Percentiles rank a stretch among this genome's conserved stretches.
Conservation (phyloP, 257 asterid species). For the Ocimum tenuiflorum region DNA sequence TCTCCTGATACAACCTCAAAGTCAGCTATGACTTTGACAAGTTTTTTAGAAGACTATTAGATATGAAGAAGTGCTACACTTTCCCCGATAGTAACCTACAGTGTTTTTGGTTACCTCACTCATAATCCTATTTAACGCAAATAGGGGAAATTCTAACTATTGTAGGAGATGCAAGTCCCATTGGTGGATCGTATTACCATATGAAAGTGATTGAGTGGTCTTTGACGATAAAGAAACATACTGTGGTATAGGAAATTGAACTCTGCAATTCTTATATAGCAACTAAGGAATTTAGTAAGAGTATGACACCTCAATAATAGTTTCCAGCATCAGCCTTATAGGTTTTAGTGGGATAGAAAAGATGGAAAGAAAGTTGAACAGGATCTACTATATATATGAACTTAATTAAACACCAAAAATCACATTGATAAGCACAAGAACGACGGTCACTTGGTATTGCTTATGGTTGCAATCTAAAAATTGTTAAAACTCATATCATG, state of each 20-base stretch:
- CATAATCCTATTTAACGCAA: not conserved
- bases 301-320: not conserved
- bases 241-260: not conserved
- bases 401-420: not conserved
- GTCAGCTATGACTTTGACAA: constrained; percentile 3
- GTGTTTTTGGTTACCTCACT: not conserved
- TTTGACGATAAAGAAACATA: not conserved
- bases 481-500: not conserved
- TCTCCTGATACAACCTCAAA: constrained; percentile 43
- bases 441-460: not conserved
- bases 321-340: not conserved
- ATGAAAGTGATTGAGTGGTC: not conserved
- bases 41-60: not conserved
- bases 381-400: not conserved
- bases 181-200: not conserved
- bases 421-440: not conserved
- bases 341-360: not conserved
- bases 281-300: not conserved
- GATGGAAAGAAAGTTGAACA: not conserved
- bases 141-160: not conserved
- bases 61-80: not conserved
- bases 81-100: not conserved
- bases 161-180: not conserved
- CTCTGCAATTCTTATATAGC: not conserved
- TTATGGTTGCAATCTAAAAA: not conserved